These are phyloP conservation scores for Aspergillus coremiiformis DNA, from an alignment of 495 filamentous ascomycete genomes.

Conservation along the genomic window DNA sequence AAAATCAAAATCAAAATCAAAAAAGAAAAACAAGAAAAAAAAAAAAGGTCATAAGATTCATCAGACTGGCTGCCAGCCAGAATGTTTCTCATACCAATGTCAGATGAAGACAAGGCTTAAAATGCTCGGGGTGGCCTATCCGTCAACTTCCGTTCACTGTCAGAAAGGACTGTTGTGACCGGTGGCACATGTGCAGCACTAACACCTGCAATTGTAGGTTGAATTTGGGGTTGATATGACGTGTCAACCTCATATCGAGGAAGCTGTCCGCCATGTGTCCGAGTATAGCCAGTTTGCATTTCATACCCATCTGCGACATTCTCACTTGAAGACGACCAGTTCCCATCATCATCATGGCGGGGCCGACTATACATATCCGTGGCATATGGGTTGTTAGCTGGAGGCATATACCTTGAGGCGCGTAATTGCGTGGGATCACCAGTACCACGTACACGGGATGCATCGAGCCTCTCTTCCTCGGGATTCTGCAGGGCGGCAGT, in stretches of 20 bases:
- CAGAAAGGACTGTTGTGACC: slow-evolving; percentile 7
- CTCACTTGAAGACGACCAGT: slow-evolving; percentile 39
- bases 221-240: slow-evolving; percentile 28
- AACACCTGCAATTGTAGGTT: slow-evolving; percentile 5
- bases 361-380: slow-evolving; percentile 24
- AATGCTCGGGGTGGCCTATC: slow-evolving; percentile 15
- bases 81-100: not conserved
- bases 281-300: slow-evolving; percentile 34
- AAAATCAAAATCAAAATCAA: too few relatives aligned
- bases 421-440: not conserved
- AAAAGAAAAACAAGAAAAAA: not conserved
- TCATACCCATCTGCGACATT: slow-evolving; percentile 36
- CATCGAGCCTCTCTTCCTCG: slow-evolving; percentile 26
- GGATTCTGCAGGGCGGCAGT: slow-evolving; percentile 26
- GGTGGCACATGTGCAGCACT: slow-evolving; percentile 6
- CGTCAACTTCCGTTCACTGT: slow-evolving; percentile 19
- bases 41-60: slow-evolving; percentile 8
- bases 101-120: slow-evolving; percentile 1
- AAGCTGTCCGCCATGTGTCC: slow-evolving; percentile 15
- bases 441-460: slow-evolving; percentile 5
- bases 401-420: slow-evolving; percentile 9
- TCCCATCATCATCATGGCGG: slow-evolving; percentile 29
- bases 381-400: slow-evolving; percentile 17
- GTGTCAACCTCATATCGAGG: slow-evolving; percentile 26
- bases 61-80: not conserved